Evolutionary conservation across 176 grass and related monocot genomes (phyloP), one percentile per base, ranked within the genome.

Genomic region (Carex scoparia): DNA sequence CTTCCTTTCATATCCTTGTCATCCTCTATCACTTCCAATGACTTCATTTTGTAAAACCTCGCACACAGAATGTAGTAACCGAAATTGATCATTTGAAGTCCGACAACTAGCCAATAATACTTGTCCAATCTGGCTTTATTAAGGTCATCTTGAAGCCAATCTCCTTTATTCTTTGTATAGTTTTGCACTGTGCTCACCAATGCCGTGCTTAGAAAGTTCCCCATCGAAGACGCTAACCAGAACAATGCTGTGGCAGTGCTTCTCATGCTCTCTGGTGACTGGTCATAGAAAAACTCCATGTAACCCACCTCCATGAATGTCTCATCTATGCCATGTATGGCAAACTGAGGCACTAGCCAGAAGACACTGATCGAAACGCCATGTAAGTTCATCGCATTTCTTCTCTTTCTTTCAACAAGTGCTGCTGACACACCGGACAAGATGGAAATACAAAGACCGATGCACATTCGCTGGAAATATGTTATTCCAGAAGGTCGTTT

Each of bases 131-230:
- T 90, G 23, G 87, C 94, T 59, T 84, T 78, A 81, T 94, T 97
- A 84, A 97, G 90, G 84, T 97, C 94, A 72, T 97, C 92, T 81
- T 97, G 94, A 14, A 97, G 94, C 94, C 94, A 97, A 10, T 94
- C 88, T 7, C 90, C 86, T 16, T 61, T 9, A 12, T 88, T 86
- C 19, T 84, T 63, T n/a, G 90, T 97, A 84, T 60, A 81, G 48
- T 80, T 62, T 71, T 94, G 92, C 83, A 97, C 94, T 56, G 35
- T 79, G 7, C 85, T 92, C 74, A 97, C 94, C 51, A 97, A 83
- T 63, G 89, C 86, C 8, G 94, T 92, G 56, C 94, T 90, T 85
- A 89, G 83, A 86, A 94, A 97, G 80, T 48, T 90, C 16, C 94
- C 94, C 14, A 94, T 40, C 1, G 94, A 89, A 27, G 2, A 32